Base-by-base conservation (phyloP, 345 rosid genomes). In the Physaria fendleri region DNA sequence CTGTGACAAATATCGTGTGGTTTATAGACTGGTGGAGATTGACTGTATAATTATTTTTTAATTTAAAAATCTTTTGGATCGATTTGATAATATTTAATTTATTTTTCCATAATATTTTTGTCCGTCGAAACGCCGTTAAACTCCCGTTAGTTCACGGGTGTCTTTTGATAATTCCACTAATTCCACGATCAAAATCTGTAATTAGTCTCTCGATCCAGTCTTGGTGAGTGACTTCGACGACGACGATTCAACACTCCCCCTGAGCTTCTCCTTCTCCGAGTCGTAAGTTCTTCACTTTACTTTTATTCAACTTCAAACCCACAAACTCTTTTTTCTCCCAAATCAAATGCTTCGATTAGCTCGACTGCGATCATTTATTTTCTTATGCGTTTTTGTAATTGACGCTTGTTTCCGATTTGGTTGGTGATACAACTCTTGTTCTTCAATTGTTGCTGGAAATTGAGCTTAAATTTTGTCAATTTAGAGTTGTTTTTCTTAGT, bases 21-120 rank as follows among this genome's bases (percentile, higher is more conserved):
- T 48, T 37, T 15, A 25, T 45, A 24, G 20, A 25, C 43, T 4
- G 29, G 30, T 21, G 21, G 71, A 34, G 27, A 57, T 66, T 48
- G 20, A 47, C 33, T 66, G 65, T 66, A 66, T 66, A 66, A 39
- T 57, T 57, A 39, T 56, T 56, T 44, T 52, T 57, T 57, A 18
- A 38, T 11, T 39, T 16, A 12, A 48, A 5, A 14, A 49, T 45
- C n/a, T 27, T 15, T 57, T 6, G 27, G 50, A 39, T 47, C 20
- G 37, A 47, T 15, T 4, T 65, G 14, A 30, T n/a, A 50, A 15
- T 41, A 28, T 38, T n/a, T 20, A 3, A 46, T 25, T 8, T 23
- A 9, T 8, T 62, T 61, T 45, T n/a, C 16, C 16, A 35, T 35
- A n/a, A n/a, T n/a, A 35, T 35, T n/a, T 34, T 35, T 16, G 16